Percentiles rank a stretch among this genome's conserved stretches.
These are phyloP conservation scores for Penicillium sumatraense DNA, from an alignment of 2,329 filamentous ascomycete species.

Conservation along the genomic window DNA sequence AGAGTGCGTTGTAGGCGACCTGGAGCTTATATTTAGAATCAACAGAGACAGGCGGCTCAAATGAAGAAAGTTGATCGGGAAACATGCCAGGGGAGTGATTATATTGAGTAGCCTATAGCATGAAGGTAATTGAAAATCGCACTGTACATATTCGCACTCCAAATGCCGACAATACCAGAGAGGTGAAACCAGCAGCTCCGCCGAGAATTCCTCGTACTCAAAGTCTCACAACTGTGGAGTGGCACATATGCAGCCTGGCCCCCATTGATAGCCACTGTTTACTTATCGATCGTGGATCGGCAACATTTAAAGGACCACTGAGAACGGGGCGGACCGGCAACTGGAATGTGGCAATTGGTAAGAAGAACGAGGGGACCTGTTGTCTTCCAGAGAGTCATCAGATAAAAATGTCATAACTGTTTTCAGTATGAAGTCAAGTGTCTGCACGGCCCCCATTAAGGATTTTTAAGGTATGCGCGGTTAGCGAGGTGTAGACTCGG, in stretches of 20 bases:
- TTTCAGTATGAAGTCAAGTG: conserved; percentile 5
- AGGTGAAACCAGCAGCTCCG: background rate
- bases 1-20: too few relatives aligned
- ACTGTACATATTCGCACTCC: background rate
- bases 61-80: background rate
- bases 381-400: background rate
- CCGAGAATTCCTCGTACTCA: background rate
- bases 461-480: conserved; percentile 12
- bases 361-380: background rate
- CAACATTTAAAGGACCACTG: background rate
- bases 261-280: background rate
- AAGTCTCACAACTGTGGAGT: background rate
- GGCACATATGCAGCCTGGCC: background rate
- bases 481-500: conserved; percentile 1
- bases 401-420: background rate
- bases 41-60: background rate
- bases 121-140: background rate
- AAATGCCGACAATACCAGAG: background rate
- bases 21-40: too few relatives aligned
- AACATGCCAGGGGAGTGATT: background rate
- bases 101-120: background rate
- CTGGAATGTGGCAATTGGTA: conserved; percentile 4
- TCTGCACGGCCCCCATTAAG: background rate
- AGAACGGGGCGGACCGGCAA: conserved; percentile 8
- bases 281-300: conserved; percentile 7